Base-by-base conservation (phyloP, 805 yeast species). In the Pachysolen tannophilus region DNA sequence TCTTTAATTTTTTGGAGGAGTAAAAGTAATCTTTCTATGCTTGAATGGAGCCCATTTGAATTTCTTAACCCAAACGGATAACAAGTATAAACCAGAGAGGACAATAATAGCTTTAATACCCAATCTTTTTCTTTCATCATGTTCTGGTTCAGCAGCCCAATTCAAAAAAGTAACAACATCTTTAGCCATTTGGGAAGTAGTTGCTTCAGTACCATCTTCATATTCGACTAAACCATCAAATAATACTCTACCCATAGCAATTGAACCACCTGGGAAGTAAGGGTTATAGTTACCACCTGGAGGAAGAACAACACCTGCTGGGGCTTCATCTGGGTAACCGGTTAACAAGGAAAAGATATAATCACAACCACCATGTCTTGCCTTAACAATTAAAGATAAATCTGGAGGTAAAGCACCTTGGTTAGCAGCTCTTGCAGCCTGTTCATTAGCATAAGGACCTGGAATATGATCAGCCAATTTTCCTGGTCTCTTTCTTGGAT, bases 331-430 rank as follows among this genome's bases (percentile, higher is more conserved):
- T 54, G 97, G 97, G 72, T 92, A 92, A 58, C 98, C 98, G 43
- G 97, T 92, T 64, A 92, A 80, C 56, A 92, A 68, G 20, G 97
- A 66, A 64, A 92, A 92, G 61, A 92, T 82, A 67, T 92, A 92
- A 63, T 92, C 97, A 59, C 83, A 74, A 49, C 86, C 97, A 60
- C 97, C 97, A 69, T 92, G 97, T 75, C 98, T 84, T 49, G 98
- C 97, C 77, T 90, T 90, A 63, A 90, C 94, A 56, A 92, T 86
- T 63, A 92, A 74, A 26, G 97, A 87, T 58, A 92, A 78, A 70
- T 92, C 98, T 42, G 98, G 98, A 45, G 98, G 98, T 48, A 83
- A 74, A 44, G 98, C 97, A 67, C 98, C 98, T 71, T 86, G 96
- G 75, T 92, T 92, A 45, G 95, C 97, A 48, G 97, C 96, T 72